Evolutionary conservation across 1,139 yeast species (phyloP), one percentile per base, ranked within the genome.

Genomic region (Suhomyces coccinellae): DNA sequence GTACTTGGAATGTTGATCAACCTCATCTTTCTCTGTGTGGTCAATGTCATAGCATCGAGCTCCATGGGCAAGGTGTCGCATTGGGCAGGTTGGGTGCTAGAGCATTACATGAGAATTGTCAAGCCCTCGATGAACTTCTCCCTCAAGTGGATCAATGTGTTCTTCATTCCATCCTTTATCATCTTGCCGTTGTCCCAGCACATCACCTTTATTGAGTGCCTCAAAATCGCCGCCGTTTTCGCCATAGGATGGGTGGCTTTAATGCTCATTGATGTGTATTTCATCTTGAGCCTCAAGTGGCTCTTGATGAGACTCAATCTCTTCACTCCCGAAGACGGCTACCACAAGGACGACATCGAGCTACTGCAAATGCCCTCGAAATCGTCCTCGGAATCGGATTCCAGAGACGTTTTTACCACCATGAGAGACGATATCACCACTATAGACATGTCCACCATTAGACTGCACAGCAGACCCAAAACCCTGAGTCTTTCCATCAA

Each of bases 101-200:
- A 71, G n/a, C 59, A 62, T 31, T 63, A 81, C 35, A 67, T 85
- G 41, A 62, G 62, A 32, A 54, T 79, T 17, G 69, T 83, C 43
- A 82, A 82, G 44, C 79, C 87, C 1, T 83, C 87, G 1, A 79
- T 82, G 67, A 85, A 86, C 45, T 86, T 86, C 59, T 71, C 85
- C 2, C 68, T 87, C 47, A 73, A 85, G 46, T 87, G 93, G 93
- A 87, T 87, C 65, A 85, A 84, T 60, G 76, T 85, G 9, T 85
- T 82, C 59, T 87, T 87, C 69, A 82, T 87, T 1, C 93, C 95
- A 0, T 82, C 90, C 0, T 86, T 87, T 56, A 80, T 86, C 24
- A 77, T 83, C 1, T 72, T 87, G 40, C 93, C 95, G 0, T 69
- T 85, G 44, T 77, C 88, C 13, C 77, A 78, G 32, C 76, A 77